Percentiles rank a stretch among this genome's conserved stretches.
Evolutionary conservation across 306 rosid species (phyloP).

Genomic region (Alnus glutinosa): DNA sequence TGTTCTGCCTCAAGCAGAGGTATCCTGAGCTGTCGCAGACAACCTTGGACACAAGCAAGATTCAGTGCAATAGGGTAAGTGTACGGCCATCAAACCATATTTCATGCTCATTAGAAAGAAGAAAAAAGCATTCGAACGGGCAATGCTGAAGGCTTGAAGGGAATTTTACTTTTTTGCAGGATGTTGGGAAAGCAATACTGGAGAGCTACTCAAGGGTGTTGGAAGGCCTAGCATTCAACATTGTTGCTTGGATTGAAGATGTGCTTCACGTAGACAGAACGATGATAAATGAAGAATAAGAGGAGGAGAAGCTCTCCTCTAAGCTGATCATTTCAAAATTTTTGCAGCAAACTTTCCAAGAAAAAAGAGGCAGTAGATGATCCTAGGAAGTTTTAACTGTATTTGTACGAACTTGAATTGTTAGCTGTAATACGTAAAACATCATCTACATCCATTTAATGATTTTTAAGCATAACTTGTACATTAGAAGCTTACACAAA

Average conservation of each 20-base stretch:
- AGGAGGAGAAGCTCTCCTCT: slow-evolving; percentile 15
- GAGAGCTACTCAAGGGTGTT: slow-evolving; percentile 81
- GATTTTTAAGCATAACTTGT: slow-evolving; percentile 5
- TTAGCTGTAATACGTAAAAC: slow-evolving; percentile 9
- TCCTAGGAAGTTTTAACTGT: slow-evolving; percentile 20
- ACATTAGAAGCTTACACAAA: background rate
- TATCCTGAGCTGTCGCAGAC: slow-evolving; percentile 94
- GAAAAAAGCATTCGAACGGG: no score
- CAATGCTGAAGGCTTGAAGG: slow-evolving; percentile 7
- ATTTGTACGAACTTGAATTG: slow-evolving; percentile 18
- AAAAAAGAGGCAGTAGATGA: slow-evolving; percentile 25
- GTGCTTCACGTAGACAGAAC: slow-evolving; percentile 57
- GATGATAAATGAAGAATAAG: slow-evolving; percentile 34
- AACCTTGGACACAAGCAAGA: slow-evolving; percentile 86
- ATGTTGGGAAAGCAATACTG: slow-evolving; percentile 64
- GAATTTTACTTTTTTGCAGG: slow-evolving; percentile 44
- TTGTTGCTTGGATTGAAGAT: slow-evolving; percentile 80
- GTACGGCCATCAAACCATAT: background rate
- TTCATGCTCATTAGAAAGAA: no score
- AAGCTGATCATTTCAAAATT: background rate
- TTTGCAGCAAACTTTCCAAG: slow-evolving; percentile 21
- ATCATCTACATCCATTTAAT: slow-evolving; percentile 11
- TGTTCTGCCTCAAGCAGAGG: slow-evolving; percentile 81
- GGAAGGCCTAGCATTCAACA: slow-evolving; percentile 76
- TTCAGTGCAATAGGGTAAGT: slow-evolving; percentile 75